Base-by-base conservation (phyloP, 345 rosid species). In the Melaleuca quinquenervia region DNA sequence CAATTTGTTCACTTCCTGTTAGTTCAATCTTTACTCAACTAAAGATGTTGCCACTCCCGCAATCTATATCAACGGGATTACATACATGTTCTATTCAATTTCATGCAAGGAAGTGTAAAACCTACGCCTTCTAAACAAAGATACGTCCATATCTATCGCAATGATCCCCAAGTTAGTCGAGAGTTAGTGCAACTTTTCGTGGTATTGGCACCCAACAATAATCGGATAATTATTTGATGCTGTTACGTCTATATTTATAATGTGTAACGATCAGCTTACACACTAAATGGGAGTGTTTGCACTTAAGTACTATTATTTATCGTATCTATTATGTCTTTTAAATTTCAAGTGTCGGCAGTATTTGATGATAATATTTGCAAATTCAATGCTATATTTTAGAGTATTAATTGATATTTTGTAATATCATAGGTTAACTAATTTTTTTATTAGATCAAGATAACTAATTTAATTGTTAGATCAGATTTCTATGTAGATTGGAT, bases 41-140 rank as follows among this genome's bases (percentile, higher is more conserved):
- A 58, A 58, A 2, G 70, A 58, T 58, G 4, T n/a, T 58, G 36
- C n/a, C 18, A 12, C 70, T n/a, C 8, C 16, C 18, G 1, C 36
- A n/a, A n/a, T 0, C 0, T n/a, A 8, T n/a, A n/a, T 0, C 0
- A 1, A n/a, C 8, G 0, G 6, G 36, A 58, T 58, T 58, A 12
- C 0, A 3, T 58, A 12, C 13, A 58, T 6, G 3, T 12, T 58
- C 26, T 2, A 0, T 58, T 58, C n/a, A 15, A 2, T 58, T 50
- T 58, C 16, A 6, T n/a, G 70, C n/a, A 12, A 58, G 70, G 32
- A 58, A 0, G 70, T 11, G 14, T 58, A 11, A 27, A 10, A 26
- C 16, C 13, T 3, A 3, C 3, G 4, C 64, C 64, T 58, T 11
- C 2, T 26, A 56, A 13, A 56, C 3, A 58, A 56, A 56, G 3